Evolutionary conservation across 140 eudicot species (phyloP).

Genomic region (Stevia rebaudiana): DNA sequence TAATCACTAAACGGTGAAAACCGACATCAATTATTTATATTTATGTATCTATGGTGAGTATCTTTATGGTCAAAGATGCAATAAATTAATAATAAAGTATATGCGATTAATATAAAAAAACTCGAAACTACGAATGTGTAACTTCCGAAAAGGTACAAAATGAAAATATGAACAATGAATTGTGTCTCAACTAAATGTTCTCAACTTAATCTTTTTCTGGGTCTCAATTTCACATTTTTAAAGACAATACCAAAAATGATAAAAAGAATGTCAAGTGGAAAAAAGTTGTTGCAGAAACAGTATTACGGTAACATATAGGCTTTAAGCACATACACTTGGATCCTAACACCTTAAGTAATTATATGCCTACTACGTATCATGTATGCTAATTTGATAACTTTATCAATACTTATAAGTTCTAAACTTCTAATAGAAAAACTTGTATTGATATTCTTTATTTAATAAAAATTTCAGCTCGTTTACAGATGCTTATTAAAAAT

Average conservation of each 20-base stretch:
- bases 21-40: not conserved
- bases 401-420: not conserved
- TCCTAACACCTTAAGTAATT: not conserved
- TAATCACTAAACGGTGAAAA: constrained; percentile 2
- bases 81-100: not conserved
- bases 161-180: not conserved
- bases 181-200: not conserved
- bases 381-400: not conserved
- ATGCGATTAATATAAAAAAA: not conserved
- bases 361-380: not conserved
- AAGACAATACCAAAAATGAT: not conserved
- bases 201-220: not conserved
- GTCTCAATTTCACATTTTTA: not conserved
- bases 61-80: not conserved
- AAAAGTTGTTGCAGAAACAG: not conserved
- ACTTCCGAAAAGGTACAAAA: too few relatives aligned
- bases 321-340: not conserved
- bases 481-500: not conserved
- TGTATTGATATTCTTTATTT: not conserved
- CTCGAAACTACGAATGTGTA: too few relatives aligned
- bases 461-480: not conserved
- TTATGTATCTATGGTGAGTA: not conserved
- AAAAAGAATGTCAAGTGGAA: not conserved
- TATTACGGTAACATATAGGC: too few relatives aligned
- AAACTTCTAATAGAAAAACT: not conserved